These are phyloP conservation scores for Neopestalotiopsis sp. DNA, from an alignment of 2,329 filamentous ascomycete genomes.

Conservation along the genomic window DNA sequence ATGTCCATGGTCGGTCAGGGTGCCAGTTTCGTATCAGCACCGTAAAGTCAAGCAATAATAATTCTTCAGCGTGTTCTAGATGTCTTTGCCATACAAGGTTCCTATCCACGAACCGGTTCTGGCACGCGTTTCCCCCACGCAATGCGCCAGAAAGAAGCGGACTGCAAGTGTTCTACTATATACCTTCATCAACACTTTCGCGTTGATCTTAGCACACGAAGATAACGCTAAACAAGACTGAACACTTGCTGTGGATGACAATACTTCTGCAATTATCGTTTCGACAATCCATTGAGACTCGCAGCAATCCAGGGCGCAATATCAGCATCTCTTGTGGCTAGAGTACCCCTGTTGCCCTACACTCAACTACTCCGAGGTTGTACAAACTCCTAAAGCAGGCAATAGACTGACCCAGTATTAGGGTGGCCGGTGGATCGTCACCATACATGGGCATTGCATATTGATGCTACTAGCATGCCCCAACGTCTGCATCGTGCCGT, in stretches of 20 bases:
- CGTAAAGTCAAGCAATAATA: background rate
- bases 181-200: too few species aligned
- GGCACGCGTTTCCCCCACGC: too few species aligned
- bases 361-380: background rate
- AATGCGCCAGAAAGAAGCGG: too few species aligned
- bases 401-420: background rate
- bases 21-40: background rate
- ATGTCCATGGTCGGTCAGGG: background rate
- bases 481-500: background rate
- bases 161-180: too few species aligned
- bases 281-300: too few species aligned
- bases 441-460: background rate
- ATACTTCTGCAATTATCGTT: background rate
- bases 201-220: too few species aligned
- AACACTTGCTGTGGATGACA: background rate
- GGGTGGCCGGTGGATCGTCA: background rate
- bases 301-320: background rate
- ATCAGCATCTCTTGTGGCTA: background rate
- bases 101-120: background rate
- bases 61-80: background rate
- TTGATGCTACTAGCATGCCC: background rate
- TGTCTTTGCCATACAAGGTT: background rate
- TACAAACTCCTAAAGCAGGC: background rate
- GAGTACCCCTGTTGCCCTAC: background rate
- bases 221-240: too few species aligned